Evolutionary conservation across 2,329 filamentous ascomycete species (phyloP).

Genomic region (Talaromyces islandicus): DNA sequence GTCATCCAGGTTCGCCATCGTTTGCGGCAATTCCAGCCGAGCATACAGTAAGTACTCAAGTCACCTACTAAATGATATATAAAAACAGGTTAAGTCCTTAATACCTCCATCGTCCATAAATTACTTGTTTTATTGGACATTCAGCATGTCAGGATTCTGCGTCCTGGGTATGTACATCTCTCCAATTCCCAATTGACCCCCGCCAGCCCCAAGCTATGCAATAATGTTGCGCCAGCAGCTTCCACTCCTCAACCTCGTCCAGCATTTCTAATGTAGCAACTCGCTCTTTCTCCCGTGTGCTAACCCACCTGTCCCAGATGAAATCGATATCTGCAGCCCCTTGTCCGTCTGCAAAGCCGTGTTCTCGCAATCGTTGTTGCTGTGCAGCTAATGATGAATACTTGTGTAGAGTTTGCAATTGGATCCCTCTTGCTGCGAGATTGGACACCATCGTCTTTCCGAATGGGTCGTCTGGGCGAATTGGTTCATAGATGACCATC

Average conservation of each 20-base stretch:
- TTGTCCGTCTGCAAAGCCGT: slow-evolving; percentile 58
- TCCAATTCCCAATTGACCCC: not conserved
- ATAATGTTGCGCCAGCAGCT: slow-evolving; percentile 80
- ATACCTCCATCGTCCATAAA: no score
- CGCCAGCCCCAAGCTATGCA: slow-evolving; percentile 84
- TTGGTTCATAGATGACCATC: slow-evolving; percentile 81
- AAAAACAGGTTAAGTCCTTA: no score
- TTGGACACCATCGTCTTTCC: slow-evolving; percentile 90
- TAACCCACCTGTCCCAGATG: slow-evolving; percentile 76
- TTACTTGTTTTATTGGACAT: not conserved
- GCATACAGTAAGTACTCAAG: not conserved
- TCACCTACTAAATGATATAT: not conserved
- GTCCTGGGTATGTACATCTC: not conserved
- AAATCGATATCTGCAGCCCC: slow-evolving; percentile 56
- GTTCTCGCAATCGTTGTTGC: slow-evolving; percentile 56
- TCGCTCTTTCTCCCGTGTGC: slow-evolving; percentile 64
- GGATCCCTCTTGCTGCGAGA: slow-evolving; percentile 72
- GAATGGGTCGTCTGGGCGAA: slow-evolving; percentile 76
- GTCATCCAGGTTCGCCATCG: not conserved
- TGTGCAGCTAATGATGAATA: slow-evolving; percentile 68
- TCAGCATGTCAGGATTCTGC: not conserved
- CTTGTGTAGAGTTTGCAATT: slow-evolving; percentile 71
- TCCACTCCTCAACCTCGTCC: slow-evolving; percentile 94
- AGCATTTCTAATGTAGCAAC: slow-evolving; percentile 77
- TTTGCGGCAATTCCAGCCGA: not conserved